Percentiles rank a stretch among this genome's conserved stretches.
These are phyloP conservation scores for Phaeoacremonium minimum DNA, from an alignment of 2,329 filamentous ascomycete species.

Conservation along the genomic window DNA sequence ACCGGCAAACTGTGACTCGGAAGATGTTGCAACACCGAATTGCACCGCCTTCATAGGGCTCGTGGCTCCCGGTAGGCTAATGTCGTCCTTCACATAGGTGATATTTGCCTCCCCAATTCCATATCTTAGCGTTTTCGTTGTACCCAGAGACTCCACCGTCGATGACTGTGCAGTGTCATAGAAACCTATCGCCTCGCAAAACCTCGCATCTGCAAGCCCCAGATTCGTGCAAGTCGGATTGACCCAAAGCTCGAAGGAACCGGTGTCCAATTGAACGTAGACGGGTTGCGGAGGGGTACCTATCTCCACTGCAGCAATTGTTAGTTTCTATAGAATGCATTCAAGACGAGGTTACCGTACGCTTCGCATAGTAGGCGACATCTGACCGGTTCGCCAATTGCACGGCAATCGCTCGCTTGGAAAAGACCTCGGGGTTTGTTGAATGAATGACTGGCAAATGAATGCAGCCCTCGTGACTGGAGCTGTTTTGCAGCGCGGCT, in stretches of 20 bases:
- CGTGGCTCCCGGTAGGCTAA: constrained; percentile 34
- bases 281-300: constrained; percentile 50
- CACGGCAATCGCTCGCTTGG: constrained; percentile 37
- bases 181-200: constrained; percentile 39
- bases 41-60: constrained; percentile 47
- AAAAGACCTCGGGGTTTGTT: constrained; percentile 32
- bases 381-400: constrained; percentile 46
- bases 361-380: constrained; percentile 47
- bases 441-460: constrained; percentile 39
- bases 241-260: constrained; percentile 58
- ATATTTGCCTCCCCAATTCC: constrained; percentile 48
- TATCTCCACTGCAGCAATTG: constrained; percentile 34
- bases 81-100: constrained; percentile 42
- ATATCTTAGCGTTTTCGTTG: constrained; percentile 39
- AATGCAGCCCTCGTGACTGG: constrained; percentile 22
- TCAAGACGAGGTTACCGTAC: constrained; percentile 22
- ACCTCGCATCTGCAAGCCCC: constrained; percentile 29
- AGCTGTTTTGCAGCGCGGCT: constrained; percentile 10
- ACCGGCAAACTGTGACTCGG: constrained; percentile 42
- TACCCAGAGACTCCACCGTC: constrained; percentile 24
- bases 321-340: background rate
- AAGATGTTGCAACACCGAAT: constrained; percentile 59
- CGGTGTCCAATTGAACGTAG: constrained; percentile 53
- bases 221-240: constrained; percentile 56
- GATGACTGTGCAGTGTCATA: constrained; percentile 39